These are phyloP conservation scores for Populus hybrid DNA, from an alignment of 441 rosid species.

Conservation along the genomic window DNA sequence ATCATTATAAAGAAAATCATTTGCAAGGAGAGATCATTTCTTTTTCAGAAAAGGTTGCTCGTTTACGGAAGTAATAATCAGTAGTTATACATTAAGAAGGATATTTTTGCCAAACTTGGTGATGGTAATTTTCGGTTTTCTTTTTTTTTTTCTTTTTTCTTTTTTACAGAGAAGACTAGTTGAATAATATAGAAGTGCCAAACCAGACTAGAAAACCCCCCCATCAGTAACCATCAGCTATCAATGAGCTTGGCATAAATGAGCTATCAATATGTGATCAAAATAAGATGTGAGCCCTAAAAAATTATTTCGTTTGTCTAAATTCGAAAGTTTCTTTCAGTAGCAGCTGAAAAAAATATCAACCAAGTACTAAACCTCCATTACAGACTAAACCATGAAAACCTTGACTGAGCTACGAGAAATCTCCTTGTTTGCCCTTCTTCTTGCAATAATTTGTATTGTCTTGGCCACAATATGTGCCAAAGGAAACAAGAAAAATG, in stretches of 20 bases:
- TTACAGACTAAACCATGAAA: constrained; percentile 8
- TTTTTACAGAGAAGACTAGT: neutral
- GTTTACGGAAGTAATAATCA: no score
- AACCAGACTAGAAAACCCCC: no score
- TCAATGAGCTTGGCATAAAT: neutral
- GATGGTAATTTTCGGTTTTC: no score
- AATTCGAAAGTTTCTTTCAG: neutral
- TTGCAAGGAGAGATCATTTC: no score
- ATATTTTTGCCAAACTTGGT: no score
- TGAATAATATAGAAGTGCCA: no score
- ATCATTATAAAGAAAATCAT: no score
- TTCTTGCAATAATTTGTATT: constrained; percentile 11
- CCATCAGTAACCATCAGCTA: neutral
- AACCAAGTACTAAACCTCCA: neutral
- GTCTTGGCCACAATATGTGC: neutral
- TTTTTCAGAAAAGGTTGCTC: no score
- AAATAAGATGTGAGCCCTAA: neutral
- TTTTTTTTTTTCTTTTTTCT: no score
- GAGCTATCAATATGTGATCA: neutral
- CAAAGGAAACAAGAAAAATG: constrained; percentile 9
- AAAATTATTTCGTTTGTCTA: neutral
- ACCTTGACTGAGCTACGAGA: constrained; percentile 1
- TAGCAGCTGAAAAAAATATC: neutral
- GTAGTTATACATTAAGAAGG: no score
- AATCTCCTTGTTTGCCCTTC: constrained; percentile 4